Evolutionary conservation across 306 rosid genomes (phyloP), one percentile per base, ranked within the genome.

Genomic region (Quercus robur): DNA sequence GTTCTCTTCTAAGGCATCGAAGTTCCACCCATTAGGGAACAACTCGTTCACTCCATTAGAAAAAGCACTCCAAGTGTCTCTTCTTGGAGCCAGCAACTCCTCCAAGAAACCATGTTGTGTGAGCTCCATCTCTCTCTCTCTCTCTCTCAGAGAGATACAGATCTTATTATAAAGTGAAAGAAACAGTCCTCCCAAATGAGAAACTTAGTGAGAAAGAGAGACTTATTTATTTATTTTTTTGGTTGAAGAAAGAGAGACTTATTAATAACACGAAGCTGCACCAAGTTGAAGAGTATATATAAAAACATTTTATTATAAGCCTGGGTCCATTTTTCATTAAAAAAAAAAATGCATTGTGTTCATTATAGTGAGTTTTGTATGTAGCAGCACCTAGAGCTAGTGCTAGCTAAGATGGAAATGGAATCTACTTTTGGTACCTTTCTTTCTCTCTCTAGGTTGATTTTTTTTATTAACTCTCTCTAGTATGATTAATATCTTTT

Each of bases 51-150:
- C 83, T 2, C 85, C 91, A 67, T 88, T 84, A 69, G 94, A 81
- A 80, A 79, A 89, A 64, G 84, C 41, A 80, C 70, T 77, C 97
- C 95, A 93, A 67, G 82, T 69, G 78, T 91, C 95, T 87, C 86
- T 88, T 84, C 92, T 91, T 82, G 97, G 88, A 83, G 92, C 91
- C 9, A 92, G 79, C 19, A 94, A 74, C 71, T 94, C 99, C 81
- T 94, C 99, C 76, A 94, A 86, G 83, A 91, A 88, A 71, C 94
- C 92, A 87, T 86, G 95, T 56, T 90, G 95, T 84, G 89, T 82
- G 66, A 92, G 94, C 91, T 94, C 99, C 99, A 94, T 94, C 46
- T 73, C 77, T 81, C 63, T 66, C 62, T 77, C 72, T 61, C 80
- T 62, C 85, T 46, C 73, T 69, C 71, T 77, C 62, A 25, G 2